Conservation (phyloP, 2,329 filamentous ascomycete genomes). For the Aspergillus piperis region DNA sequence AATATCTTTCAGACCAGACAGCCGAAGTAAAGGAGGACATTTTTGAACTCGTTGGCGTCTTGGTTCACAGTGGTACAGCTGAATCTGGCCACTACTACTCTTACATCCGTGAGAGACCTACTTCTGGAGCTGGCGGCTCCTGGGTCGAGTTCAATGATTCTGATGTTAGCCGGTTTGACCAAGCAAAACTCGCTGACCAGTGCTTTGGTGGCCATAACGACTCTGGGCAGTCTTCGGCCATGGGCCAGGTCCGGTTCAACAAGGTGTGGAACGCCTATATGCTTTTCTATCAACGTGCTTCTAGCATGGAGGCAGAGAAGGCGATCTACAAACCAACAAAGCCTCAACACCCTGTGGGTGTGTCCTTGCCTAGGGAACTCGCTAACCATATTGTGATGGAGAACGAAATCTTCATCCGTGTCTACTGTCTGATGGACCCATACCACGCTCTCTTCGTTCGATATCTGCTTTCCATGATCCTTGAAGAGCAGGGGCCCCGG, state of each 20-base stretch:
- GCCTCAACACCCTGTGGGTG: slow-evolving; percentile 53
- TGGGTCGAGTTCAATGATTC: slow-evolving; percentile 98
- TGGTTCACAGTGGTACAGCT: slow-evolving; percentile 89
- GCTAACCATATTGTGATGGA: slow-evolving; percentile 64
- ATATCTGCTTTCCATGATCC: slow-evolving; percentile 61
- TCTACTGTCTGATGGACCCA: slow-evolving; percentile 77
- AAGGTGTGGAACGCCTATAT: slow-evolving; percentile 91
- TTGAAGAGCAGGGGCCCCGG: slow-evolving; percentile 49
- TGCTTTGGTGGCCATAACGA: slow-evolving; percentile 77
- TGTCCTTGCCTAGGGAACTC: slow-evolving; percentile 48
- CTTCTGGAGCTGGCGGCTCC: slow-evolving; percentile 46
- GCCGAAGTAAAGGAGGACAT: slow-evolving; percentile 64
- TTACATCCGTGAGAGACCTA: slow-evolving; percentile 79
- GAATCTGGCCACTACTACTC: slow-evolving; percentile 98
- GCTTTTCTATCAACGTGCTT: slow-evolving; percentile 89
- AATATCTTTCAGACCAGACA: slow-evolving; percentile 69
- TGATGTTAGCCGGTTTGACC: slow-evolving; percentile 75
- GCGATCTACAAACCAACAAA: slow-evolving; percentile 47
- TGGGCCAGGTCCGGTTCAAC: slow-evolving; percentile 53
- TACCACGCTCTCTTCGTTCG: slow-evolving; percentile 68
- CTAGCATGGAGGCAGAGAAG: slow-evolving; percentile 60
- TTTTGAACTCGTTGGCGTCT: slow-evolving; percentile 91
- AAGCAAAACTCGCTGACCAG: slow-evolving; percentile 67
- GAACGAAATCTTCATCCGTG: slow-evolving; percentile 72
- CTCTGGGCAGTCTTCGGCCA: slow-evolving; percentile 50